Conservation (phyloP, 2,329 filamentous ascomycete species). For the Fusarium beomiforme region DNA sequence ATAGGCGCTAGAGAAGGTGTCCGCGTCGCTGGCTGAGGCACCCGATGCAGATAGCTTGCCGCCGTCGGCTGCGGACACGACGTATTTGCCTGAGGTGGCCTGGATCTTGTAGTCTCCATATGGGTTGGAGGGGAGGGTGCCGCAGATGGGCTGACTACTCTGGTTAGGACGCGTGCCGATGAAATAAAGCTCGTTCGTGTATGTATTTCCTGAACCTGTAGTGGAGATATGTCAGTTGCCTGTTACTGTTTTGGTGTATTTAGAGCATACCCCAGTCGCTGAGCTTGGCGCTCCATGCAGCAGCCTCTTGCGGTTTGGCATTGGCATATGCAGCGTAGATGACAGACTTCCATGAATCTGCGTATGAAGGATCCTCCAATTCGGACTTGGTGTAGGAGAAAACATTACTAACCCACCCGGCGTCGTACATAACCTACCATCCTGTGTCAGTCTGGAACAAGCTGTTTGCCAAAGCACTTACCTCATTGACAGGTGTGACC, state of each 20-base stretch:
- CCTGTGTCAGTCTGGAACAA: background rate
- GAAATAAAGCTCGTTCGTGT: background rate
- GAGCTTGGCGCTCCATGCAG: background rate
- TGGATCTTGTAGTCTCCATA: background rate
- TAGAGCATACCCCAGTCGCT: background rate
- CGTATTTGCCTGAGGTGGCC: background rate
- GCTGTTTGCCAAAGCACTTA: background rate
- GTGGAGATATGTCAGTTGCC: background rate
- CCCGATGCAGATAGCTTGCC: background rate
- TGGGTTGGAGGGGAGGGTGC: background rate
- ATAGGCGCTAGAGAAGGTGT: background rate
- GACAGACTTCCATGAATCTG: background rate
- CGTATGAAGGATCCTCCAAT: background rate
- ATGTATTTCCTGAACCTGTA: background rate
- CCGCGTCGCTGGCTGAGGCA: background rate
- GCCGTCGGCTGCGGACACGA: background rate
- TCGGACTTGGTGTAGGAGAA: background rate
- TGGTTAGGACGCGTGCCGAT: background rate
- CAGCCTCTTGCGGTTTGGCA: background rate
- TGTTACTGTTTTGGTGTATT: fast-evolving
- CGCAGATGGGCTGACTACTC: background rate
- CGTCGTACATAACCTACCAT: background rate
- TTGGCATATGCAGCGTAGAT: background rate
- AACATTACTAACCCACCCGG: background rate
- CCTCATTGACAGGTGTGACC: background rate